A percentile compares a stretch with the other conserved stretches of the same genome.
Evolutionary conservation across 352 stramenopile species (phyloP).

Genomic region (Phytophthora sansomeana): DNA sequence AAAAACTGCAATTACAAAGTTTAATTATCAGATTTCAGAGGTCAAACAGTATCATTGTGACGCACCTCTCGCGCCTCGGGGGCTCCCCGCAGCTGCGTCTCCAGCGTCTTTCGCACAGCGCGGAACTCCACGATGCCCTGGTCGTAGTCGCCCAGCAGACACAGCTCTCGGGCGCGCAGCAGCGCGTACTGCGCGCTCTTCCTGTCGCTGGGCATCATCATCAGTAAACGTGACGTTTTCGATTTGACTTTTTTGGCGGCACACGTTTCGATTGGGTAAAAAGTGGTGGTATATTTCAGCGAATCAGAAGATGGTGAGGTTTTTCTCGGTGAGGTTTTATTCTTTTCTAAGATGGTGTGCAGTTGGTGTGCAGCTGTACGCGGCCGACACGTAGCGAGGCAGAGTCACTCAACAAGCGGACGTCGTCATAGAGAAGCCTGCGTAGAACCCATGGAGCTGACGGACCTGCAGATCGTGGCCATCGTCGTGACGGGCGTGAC

Average conservation of each 20-base stretch:
- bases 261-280: constrained; percentile 24
- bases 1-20: constrained; percentile 36
- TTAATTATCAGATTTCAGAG: not conserved
- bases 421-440: not conserved
- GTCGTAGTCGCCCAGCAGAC: constrained; percentile 71
- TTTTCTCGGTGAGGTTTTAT: not conserved
- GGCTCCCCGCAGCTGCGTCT: constrained; percentile 38
- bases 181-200: constrained; percentile 39
- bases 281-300: not conserved
- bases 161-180: constrained; percentile 67
- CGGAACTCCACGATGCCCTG: constrained; percentile 53
- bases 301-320: not conserved
- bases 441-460: constrained; percentile 45
- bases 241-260: constrained; percentile 15
- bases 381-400: constrained; percentile 46
- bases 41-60: not conserved
- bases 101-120: constrained; percentile 39
- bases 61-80: constrained; percentile 47
- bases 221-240: not conserved
- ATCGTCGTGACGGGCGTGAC: constrained; percentile 67
- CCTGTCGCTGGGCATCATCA: not conserved
- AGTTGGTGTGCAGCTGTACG: constrained; percentile 12
- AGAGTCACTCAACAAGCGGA: constrained; percentile 29
- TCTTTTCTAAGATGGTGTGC: not conserved
- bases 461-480: constrained; percentile 80